A percentile compares a stretch with the other conserved stretches of the same genome.
Conservation (phyloP, 495 filamentous ascomycete species). For the Tuber indicum region DNA sequence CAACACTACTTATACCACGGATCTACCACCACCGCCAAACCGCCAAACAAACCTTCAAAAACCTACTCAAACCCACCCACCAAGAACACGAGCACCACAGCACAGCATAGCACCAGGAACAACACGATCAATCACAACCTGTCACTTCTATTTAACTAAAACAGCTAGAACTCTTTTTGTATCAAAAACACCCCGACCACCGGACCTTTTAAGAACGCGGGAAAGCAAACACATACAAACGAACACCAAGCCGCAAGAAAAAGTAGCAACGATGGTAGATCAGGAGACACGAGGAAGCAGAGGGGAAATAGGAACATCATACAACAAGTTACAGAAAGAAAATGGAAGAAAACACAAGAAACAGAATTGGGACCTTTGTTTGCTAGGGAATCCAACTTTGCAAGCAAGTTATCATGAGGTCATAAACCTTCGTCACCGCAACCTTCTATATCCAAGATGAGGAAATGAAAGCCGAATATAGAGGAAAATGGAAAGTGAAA, state of each 20-base stretch:
- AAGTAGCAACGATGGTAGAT: neutral
- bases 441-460: constrained; percentile 27
- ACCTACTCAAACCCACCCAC: neutral
- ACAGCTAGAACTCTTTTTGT: neutral
- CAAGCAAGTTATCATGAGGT: constrained; percentile 13
- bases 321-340: constrained; percentile 10
- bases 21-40: neutral
- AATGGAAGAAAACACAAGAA: constrained; percentile 20
- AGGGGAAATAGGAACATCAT: neutral
- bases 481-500: constrained; percentile 21
- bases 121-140: neutral
- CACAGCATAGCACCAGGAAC: neutral
- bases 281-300: neutral
- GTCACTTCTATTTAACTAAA: neutral
- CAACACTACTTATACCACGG: neutral
- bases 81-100: neutral
- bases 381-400: neutral
- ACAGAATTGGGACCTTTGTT: constrained; percentile 6
- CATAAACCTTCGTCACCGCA: constrained; percentile 35
- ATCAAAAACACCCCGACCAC: neutral
- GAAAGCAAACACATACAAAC: neutral
- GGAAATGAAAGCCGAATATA: constrained; percentile 18
- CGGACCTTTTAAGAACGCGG: neutral
- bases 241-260: neutral
- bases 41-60: neutral